A percentile compares a stretch with the other conserved stretches of the same genome.
These are phyloP conservation scores for Tympanopsis confertula DNA, from an alignment of 2,329 filamentous ascomycete species.

Conservation along the genomic window DNA sequence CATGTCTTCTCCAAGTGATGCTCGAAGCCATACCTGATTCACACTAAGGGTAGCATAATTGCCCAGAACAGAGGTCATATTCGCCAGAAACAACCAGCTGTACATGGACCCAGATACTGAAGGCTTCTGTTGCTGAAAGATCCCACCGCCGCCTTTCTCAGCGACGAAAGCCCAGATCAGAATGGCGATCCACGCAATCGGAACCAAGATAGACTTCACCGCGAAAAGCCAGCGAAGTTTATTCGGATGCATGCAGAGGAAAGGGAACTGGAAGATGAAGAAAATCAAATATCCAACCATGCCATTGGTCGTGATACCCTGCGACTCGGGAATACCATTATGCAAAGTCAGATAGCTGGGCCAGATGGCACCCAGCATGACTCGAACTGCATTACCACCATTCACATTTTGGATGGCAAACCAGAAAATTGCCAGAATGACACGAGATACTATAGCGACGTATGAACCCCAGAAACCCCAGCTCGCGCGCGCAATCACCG, in stretches of 20 bases:
- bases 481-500: conserved; percentile 27
- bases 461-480: conserved; percentile 34
- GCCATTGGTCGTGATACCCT: conserved; percentile 42
- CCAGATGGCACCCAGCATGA: conserved; percentile 35
- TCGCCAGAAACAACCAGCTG: conserved; percentile 16
- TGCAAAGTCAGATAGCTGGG: conserved; percentile 38
- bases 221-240: conserved; percentile 40
- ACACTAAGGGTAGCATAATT: conserved; percentile 23
- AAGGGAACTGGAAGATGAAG: conserved; percentile 38
- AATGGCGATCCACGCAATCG: conserved; percentile 38
- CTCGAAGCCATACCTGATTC: background rate
- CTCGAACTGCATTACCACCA: conserved; percentile 36
- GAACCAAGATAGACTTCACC: conserved; percentile 27
- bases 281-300: conserved; percentile 47
- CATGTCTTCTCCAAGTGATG: background rate
- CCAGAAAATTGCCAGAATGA: conserved; percentile 38
- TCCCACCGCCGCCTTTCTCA: conserved; percentile 29
- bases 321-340: conserved; percentile 35
- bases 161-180: conserved; percentile 42
- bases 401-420: conserved; percentile 57
- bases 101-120: conserved; percentile 21
- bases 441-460: conserved; percentile 24
- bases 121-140: conserved; percentile 29
- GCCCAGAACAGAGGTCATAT: conserved; percentile 8
- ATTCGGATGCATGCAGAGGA: conserved; percentile 42